A percentile compares a stretch with the other conserved stretches of the same genome.
These are phyloP conservation scores for Bipolaris cookei DNA, from an alignment of 2,329 filamentous ascomycete species.

Conservation along the genomic window DNA sequence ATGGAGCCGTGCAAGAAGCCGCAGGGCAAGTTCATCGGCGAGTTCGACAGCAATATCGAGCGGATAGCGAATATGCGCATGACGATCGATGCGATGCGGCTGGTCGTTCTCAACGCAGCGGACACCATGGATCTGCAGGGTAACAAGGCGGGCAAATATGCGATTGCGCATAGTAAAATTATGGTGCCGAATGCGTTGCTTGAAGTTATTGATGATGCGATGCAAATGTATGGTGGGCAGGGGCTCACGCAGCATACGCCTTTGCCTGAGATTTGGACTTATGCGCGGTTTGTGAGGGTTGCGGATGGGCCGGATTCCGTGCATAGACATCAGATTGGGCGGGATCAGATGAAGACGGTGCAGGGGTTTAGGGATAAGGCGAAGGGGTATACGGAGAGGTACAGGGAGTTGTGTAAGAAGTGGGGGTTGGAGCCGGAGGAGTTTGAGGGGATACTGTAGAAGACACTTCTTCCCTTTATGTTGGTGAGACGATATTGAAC, in stretches of 20 bases:
- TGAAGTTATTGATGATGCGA: slow-evolving; percentile 53
- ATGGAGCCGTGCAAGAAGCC: slow-evolving; percentile 50
- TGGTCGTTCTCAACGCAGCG: slow-evolving; percentile 52
- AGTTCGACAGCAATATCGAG: slow-evolving; percentile 53
- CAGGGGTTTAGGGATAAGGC: slow-evolving; percentile 44
- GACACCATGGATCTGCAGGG: slow-evolving; percentile 52
- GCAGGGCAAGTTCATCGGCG: slow-evolving; percentile 50
- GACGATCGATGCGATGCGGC: slow-evolving; percentile 50
- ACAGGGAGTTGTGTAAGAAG: slow-evolving; percentile 45
- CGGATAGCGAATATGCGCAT: slow-evolving; percentile 52
- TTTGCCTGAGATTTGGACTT: slow-evolving; percentile 53
- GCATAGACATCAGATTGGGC: slow-evolving; percentile 52
- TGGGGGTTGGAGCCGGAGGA: slow-evolving; percentile 42
- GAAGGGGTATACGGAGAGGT: slow-evolving; percentile 44
- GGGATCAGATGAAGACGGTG: slow-evolving; percentile 53
- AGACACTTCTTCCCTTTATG: background rate
- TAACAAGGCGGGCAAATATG: slow-evolving; percentile 51
- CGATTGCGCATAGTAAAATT: slow-evolving; percentile 54
- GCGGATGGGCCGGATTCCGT: slow-evolving; percentile 53
- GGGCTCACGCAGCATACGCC: slow-evolving; percentile 53
- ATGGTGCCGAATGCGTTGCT: slow-evolving; percentile 50
- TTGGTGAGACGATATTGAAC: background rate
- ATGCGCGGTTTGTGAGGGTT: slow-evolving; percentile 52
- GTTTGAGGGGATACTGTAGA: slow-evolving; percentile 38
- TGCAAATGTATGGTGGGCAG: slow-evolving; percentile 54